Conservation (phyloP, 257 asterid genomes). For the Gentiana macrophylla region DNA sequence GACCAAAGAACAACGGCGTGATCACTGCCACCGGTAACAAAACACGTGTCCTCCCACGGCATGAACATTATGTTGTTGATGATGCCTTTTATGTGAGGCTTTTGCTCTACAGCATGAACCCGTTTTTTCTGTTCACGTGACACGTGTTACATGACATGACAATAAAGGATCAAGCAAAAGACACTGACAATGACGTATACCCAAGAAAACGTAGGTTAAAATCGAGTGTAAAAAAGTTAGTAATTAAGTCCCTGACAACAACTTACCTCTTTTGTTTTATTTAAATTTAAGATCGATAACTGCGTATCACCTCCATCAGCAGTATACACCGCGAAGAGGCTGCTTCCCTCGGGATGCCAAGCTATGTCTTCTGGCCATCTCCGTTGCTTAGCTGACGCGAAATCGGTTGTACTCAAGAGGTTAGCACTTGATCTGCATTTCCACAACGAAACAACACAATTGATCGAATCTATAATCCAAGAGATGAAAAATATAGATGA, state of each 20-base stretch:
- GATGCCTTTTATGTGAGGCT: constrained; percentile 75
- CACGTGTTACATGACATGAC: too few species aligned
- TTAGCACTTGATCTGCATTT: constrained; percentile 63
- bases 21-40: constrained; percentile 87
- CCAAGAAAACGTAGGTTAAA: not conserved
- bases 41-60: constrained; percentile 78
- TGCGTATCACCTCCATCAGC: constrained; percentile 84
- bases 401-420: constrained; percentile 54
- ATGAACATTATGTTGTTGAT: constrained; percentile 75
- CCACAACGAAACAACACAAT: not conserved
- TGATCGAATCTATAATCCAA: too few species aligned
- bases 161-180: too few species aligned
- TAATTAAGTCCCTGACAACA: too few species aligned
- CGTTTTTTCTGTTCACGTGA: constrained; percentile 31
- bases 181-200: not conserved
- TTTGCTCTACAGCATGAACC: constrained; percentile 49
- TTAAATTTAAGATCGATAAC: constrained; percentile 57
- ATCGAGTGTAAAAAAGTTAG: too few species aligned
- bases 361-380: constrained; percentile 98
- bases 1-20: constrained; percentile 83
- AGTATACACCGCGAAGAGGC: constrained; percentile 61
- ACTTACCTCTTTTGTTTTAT: constrained; percentile 54
- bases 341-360: constrained; percentile 88
- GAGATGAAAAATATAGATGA: too few species aligned
- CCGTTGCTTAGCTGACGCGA: constrained; percentile 60